A percentile compares a stretch with the other conserved stretches of the same genome.
Evolutionary conservation across 108 stramenopile species (phyloP).

Genomic region (Nannochloropsis oceanica): DNA sequence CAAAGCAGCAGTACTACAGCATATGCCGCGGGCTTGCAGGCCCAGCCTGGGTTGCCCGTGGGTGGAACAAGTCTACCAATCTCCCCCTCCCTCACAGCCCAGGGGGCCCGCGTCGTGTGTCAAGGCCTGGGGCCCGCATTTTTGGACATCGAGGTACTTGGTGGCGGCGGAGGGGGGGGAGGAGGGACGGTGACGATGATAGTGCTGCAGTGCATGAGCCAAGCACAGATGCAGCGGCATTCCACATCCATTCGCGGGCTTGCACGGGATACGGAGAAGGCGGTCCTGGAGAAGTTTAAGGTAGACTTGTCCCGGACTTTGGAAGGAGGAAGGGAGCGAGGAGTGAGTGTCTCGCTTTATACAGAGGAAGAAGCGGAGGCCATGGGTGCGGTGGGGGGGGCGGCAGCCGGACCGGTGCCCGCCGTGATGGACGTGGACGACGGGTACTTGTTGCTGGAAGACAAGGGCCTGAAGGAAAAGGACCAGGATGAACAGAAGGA

Average conservation of each 20-base stretch:
- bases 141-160: neutral
- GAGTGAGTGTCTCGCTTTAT: neutral
- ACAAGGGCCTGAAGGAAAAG: neutral
- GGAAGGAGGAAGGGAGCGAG: neutral
- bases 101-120: neutral
- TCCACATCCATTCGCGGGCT: neutral
- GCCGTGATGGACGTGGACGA: neutral
- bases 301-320: neutral
- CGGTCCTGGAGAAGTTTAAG: neutral
- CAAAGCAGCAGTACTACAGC: neutral
- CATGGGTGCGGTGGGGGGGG: neutral
- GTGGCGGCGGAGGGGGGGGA: neutral
- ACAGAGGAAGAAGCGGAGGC: neutral
- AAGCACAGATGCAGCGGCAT: neutral
- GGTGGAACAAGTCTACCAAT: neutral
- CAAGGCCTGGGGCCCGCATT: neutral
- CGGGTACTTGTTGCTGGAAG: neutral
- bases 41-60: neutral
- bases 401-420: neutral
- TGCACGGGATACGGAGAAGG: neutral
- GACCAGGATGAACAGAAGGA: neutral
- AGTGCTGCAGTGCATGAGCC: neutral
- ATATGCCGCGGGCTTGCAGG: neutral
- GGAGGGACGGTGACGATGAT: neutral
- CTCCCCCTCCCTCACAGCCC: neutral